Conservation (phyloP, 805 yeast genomes). For the Nakazawaea populi region DNA sequence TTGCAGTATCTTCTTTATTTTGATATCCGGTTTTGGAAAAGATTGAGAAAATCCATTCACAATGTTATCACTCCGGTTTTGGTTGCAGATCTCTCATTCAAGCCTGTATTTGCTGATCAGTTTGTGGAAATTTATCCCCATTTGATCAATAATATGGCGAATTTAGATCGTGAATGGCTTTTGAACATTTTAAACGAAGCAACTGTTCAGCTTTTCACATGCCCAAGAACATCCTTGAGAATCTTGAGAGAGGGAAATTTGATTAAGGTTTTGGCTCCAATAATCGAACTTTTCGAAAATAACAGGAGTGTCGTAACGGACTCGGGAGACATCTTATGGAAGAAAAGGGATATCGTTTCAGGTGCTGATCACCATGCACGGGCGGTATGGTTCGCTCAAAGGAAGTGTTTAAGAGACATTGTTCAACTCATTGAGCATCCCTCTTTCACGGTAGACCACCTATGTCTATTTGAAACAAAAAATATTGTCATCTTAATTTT, state of each 20-base stretch:
- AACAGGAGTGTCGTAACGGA: slow-evolving; percentile 23
- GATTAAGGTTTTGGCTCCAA: slow-evolving; percentile 40
- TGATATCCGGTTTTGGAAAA: slow-evolving; percentile 54
- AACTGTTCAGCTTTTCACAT: slow-evolving; percentile 35
- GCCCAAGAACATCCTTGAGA: slow-evolving; percentile 34
- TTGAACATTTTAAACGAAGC: slow-evolving; percentile 28
- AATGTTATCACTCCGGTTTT: slow-evolving; percentile 49
- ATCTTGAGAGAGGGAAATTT: slow-evolving; percentile 35
- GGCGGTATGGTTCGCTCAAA: slow-evolving; percentile 4
- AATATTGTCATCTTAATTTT: slow-evolving; percentile 36
- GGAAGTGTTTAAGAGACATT: slow-evolving; percentile 4
- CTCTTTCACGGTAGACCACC: slow-evolving; percentile 8
- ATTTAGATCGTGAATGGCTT: slow-evolving; percentile 44
- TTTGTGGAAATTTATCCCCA: slow-evolving; percentile 49
- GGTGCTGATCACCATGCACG: slow-evolving; percentile 4
- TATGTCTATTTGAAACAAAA: slow-evolving; percentile 25
- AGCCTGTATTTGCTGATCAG: slow-evolving; percentile 45
- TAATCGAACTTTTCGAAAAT: slow-evolving; percentile 35
- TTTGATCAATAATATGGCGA: slow-evolving; percentile 40
- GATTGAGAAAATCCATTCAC: slow-evolving; percentile 41
- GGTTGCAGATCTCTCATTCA: slow-evolving; percentile 42
- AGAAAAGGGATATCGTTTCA: slow-evolving; percentile 10
- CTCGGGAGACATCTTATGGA: slow-evolving; percentile 19
- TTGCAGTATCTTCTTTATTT: slow-evolving; percentile 53
- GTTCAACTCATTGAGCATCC: slow-evolving; percentile 9